A percentile compares a stretch with the other conserved stretches of the same genome.
Evolutionary conservation across 2,329 filamentous ascomycete species (phyloP).

Genomic region (Colletotrichum liriopes): DNA sequence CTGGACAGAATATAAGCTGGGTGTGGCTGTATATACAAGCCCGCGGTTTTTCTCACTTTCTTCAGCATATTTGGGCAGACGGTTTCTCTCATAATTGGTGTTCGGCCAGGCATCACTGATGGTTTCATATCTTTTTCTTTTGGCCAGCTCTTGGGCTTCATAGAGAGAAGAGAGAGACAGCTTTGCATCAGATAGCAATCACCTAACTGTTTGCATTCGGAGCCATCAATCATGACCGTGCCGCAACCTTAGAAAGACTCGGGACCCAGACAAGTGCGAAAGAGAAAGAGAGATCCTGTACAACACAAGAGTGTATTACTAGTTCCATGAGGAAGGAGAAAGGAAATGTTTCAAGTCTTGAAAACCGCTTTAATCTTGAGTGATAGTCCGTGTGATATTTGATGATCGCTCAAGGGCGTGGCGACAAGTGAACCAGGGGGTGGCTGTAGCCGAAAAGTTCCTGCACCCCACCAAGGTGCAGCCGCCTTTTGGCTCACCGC

Average conservation of each 20-base stretch:
- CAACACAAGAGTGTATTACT: constrained; percentile 42
- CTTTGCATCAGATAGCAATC: constrained; percentile 43
- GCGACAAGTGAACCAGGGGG: not conserved
- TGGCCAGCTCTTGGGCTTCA: constrained; percentile 29
- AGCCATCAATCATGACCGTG: constrained; percentile 29
- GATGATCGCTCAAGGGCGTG: constrained; percentile 20
- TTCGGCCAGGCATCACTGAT: constrained; percentile 32
- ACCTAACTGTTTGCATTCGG: constrained; percentile 37
- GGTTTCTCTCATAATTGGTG: constrained; percentile 40
- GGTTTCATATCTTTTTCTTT: constrained; percentile 30
- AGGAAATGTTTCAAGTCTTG: constrained; percentile 13
- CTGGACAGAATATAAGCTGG: constrained; percentile 74
- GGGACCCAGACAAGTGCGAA: not conserved
- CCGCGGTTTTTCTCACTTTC: constrained; percentile 36
- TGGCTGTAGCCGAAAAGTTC: constrained; percentile 31
- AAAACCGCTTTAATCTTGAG: not conserved
- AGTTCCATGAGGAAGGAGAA: constrained; percentile 8
- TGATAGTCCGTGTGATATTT: not conserved
- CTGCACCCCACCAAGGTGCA: constrained; percentile 32
- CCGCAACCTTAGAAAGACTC: constrained; percentile 9
- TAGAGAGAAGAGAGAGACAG: constrained; percentile 38
- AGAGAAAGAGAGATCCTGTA: constrained; percentile 33
- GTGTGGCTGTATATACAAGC: constrained; percentile 48
- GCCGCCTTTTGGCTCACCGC: constrained; percentile 50
- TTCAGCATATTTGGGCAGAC: constrained; percentile 44